Base-by-base conservation (phyloP, 2,329 filamentous ascomycete species). In the Colletotrichum endophyticum region DNA sequence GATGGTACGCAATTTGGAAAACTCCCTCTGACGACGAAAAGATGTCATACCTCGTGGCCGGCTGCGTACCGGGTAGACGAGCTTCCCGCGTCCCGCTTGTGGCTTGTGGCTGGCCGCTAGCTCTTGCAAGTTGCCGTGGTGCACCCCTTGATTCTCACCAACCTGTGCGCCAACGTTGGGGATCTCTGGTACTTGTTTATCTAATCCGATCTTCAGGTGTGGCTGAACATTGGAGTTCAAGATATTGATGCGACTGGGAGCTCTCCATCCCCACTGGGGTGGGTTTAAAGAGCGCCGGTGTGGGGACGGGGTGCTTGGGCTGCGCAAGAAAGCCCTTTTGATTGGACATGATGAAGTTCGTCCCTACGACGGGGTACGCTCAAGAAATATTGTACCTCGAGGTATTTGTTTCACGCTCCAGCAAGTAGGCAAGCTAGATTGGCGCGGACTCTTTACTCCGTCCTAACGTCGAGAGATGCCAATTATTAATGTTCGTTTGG, bases 391-490 rank as follows among this genome's bases (percentile, higher is more conserved):
- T 57, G 72, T 75, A 72, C 25, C 32, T 28, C 22, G 15, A 71
- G 16, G 66, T 75, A 57, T 70, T 19, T 56, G 66, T 75, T 77
- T 76, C 74, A 76, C 64, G 39, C 63, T 28, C 63, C 44, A 57
- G 44, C 28, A 30, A 36, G 57, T 19, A n/a, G 19, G 59, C 44
- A 13, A 3, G 39, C 32, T 56, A n/a, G 39, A 25, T 19, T 25
- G 4, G 28, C 28, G 66, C 74, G 74, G 70, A 74, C 74, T 61
- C 53, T 70, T 62, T 66, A 28, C 66, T 76, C 74, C 74, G 74
- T 53, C 34, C 34, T 34, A 44, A 44, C 61, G 59, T 70, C 27
- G 57, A 28, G 56, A 66, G 22, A 59, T 25, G 56, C 34, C 63
- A 44, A 39, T 72, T 57, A 15, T 34, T 27, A 53, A 62, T 36